A percentile compares a stretch with the other conserved stretches of the same genome.
These are phyloP conservation scores for Oryza australiensis DNA, from an alignment of 176 grass and related monocot genomes.

Conservation along the genomic window DNA sequence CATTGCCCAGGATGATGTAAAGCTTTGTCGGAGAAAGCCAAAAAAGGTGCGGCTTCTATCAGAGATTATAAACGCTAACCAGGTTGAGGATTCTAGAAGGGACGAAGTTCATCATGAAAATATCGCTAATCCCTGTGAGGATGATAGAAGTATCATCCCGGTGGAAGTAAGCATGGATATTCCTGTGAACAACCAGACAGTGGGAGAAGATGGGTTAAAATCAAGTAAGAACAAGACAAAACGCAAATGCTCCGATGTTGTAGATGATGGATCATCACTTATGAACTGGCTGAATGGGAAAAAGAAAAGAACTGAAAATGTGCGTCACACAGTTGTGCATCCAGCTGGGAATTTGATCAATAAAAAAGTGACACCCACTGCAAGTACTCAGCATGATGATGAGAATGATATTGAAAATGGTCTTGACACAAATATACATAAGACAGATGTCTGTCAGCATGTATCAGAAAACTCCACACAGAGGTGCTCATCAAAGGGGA, in stretches of 20 bases:
- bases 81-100: slow-evolving; percentile 9
- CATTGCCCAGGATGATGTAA: slow-evolving; percentile 9
- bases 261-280: slow-evolving; percentile 66
- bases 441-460: slow-evolving; percentile 18
- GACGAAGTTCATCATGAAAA: slow-evolving; percentile 36
- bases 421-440: slow-evolving; percentile 23
- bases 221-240: slow-evolving; percentile 36
- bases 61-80: slow-evolving; percentile 50
- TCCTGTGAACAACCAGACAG: slow-evolving; percentile 33
- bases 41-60: slow-evolving; percentile 60
- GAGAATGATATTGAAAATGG: slow-evolving; percentile 17
- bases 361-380: slow-evolving; percentile 32
- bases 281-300: slow-evolving; percentile 61
- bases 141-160: slow-evolving; percentile 28
- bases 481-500: slow-evolving; percentile 31
- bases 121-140: slow-evolving; percentile 19
- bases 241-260: slow-evolving; percentile 38
- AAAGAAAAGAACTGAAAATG: slow-evolving; percentile 47
- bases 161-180: slow-evolving; percentile 22
- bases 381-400: slow-evolving; percentile 10
- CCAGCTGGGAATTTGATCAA: slow-evolving; percentile 33
- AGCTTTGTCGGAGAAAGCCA: slow-evolving; percentile 47
- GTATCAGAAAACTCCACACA: slow-evolving; percentile 21
- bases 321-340: background rate
- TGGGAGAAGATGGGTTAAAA: slow-evolving; percentile 23